phyloP scores from a whole-genome alignment of 768 basidiomycete species.

The Suillus clintonianus region DNA sequence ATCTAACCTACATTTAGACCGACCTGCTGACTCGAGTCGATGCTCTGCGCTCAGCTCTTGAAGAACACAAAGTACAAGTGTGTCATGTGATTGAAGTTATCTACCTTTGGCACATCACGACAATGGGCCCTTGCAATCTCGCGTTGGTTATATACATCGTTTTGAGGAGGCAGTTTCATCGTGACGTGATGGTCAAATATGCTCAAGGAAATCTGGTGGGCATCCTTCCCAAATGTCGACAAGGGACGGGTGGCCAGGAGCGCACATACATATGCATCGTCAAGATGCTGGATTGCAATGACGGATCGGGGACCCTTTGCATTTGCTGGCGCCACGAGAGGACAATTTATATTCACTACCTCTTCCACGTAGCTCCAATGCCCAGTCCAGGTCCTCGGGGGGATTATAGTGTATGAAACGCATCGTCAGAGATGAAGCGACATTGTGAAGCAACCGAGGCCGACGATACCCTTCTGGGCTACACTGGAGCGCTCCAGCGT shows the following conservation, averaged over 20 bases:
- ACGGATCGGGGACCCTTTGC: neutral
- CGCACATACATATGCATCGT: slow-evolving; percentile 22
- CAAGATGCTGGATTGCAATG: slow-evolving; percentile 26
- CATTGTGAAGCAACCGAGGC: slow-evolving; percentile 9
- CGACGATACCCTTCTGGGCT: slow-evolving; percentile 9
- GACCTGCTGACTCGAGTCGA: too few species aligned
- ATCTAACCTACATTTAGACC: too few species aligned
- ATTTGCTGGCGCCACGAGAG: neutral
- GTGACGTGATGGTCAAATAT: slow-evolving; percentile 21
- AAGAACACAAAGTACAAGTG: too few species aligned
- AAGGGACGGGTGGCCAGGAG: slow-evolving; percentile 18
- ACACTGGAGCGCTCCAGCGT: slow-evolving; percentile 25
- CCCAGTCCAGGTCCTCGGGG: slow-evolving; percentile 23
- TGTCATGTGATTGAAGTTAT: too few species aligned
- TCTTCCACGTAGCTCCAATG: slow-evolving; percentile 22
- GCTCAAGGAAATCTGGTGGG: slow-evolving; percentile 28
- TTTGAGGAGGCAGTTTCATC: too few species aligned
- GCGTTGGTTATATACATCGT: too few species aligned
- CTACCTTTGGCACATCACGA: too few species aligned
- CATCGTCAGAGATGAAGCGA: slow-evolving; percentile 17
- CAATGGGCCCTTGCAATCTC: too few species aligned
- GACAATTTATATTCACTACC: slow-evolving; percentile 19
- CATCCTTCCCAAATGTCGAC: slow-evolving; percentile 27
- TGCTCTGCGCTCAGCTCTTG: too few species aligned
- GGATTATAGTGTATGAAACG: slow-evolving; percentile 18